Evolutionary conservation across 1,139 yeast species (phyloP).

Genomic region (Suhomyces chickasaworum): DNA sequence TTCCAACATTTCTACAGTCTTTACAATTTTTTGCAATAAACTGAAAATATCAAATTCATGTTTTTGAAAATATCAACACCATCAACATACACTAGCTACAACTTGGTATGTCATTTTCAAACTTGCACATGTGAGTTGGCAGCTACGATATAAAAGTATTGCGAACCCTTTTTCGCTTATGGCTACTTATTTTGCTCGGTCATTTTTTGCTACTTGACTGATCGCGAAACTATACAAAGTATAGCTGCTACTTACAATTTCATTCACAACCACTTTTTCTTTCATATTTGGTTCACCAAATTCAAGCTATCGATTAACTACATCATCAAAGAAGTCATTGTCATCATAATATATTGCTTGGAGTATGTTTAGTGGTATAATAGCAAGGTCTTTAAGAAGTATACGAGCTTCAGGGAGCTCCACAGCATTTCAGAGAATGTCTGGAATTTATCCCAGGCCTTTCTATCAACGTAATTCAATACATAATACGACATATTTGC

Average conservation of each 20-base stretch:
- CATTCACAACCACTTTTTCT: background rate
- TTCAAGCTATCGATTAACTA: background rate
- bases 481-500: background rate
- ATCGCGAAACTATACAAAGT: conserved; percentile 1
- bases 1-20: conserved; percentile 8
- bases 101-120: too few species aligned
- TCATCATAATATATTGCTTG: background rate
- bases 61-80: too few species aligned
- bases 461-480: background rate
- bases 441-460: background rate
- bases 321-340: background rate
- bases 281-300: background rate
- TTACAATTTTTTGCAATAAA: conserved; percentile 12
- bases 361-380: background rate
- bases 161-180: conserved; percentile 11
- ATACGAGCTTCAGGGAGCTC: background rate
- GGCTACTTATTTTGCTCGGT: conserved; percentile 10
- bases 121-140: too few species aligned
- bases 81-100: too few species aligned
- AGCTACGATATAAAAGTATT: background rate
- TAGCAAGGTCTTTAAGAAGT: background rate
- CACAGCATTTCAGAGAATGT: background rate
- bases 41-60: too few species aligned
- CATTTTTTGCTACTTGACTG: conserved; percentile 7
- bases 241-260: background rate